Evolutionary conservation across 306 rosid species (phyloP).

Genomic region (Corylus americana): DNA sequence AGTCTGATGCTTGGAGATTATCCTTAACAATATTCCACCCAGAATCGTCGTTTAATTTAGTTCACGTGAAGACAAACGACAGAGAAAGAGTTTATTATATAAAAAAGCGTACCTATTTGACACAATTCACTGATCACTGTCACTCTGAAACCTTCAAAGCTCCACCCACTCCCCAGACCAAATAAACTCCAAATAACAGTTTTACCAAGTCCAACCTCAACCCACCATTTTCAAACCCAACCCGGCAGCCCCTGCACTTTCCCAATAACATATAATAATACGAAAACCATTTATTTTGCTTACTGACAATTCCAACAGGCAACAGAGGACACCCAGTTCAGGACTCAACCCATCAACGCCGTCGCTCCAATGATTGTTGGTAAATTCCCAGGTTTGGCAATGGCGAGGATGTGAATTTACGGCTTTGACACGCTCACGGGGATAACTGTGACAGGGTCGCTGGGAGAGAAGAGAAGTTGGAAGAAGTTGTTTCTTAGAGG

Average conservation of each 20-base stretch:
- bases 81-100: slow-evolving; percentile 6
- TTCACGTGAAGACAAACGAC: not conserved
- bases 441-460: too few species aligned
- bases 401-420: too few species aligned
- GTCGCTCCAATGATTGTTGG: slow-evolving; percentile 23
- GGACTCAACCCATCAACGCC: slow-evolving; percentile 30
- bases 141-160: slow-evolving; percentile 45
- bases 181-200: not conserved
- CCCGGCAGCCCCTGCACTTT: not conserved
- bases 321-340: slow-evolving; percentile 8
- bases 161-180: slow-evolving; percentile 13
- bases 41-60: too few species aligned
- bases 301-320: slow-evolving; percentile 24
- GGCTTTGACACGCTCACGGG: too few species aligned
- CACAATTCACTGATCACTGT: slow-evolving; percentile 22
- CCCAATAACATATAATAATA: too few species aligned
- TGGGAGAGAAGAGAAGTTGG: too few species aligned
- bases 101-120: slow-evolving; percentile 47
- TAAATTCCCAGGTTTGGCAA: too few species aligned
- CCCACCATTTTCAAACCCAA: too few species aligned
- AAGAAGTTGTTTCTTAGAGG: too few species aligned
- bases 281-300: not conserved
- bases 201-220: slow-evolving; percentile 44
- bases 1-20: too few species aligned
- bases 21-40: too few species aligned